phyloP scores from a whole-genome alignment of 768 basidiomycete genomes.

The Atractiella rhizophila region DNA sequence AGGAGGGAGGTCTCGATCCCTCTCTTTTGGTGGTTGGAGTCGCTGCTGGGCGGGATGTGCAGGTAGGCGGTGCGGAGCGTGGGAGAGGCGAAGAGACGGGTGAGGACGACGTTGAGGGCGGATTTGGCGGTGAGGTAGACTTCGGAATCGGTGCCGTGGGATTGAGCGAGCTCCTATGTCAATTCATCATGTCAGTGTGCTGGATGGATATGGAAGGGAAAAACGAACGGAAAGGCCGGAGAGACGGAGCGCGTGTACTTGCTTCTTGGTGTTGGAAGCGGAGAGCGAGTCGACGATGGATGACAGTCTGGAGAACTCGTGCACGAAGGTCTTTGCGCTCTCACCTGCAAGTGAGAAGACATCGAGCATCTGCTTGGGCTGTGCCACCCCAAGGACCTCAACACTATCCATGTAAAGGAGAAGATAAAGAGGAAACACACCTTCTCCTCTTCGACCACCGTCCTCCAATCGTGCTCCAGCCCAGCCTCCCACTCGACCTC shows the following conservation, averaged over 20 bases:
- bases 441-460: no score
- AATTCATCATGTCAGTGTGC: not conserved
- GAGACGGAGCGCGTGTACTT: not conserved
- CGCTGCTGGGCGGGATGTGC: not conserved
- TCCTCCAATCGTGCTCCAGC: no score
- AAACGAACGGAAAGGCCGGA: not conserved
- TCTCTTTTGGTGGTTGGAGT: not conserved
- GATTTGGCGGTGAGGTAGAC: not conserved
- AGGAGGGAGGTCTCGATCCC: not conserved
- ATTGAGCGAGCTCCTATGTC: not conserved
- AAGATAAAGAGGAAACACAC: no score
- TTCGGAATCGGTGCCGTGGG: not conserved
- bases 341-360: no score
- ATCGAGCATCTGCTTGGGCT: no score
- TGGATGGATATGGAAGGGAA: not conserved
- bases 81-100: no score
- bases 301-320: conserved; percentile 5
- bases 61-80: no score
- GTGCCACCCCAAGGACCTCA: no score
- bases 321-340: not conserved
- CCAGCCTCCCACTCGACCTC: no score
- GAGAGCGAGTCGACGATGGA: conserved; percentile 4
- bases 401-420: no score
- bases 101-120: no score
- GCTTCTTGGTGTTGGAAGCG: not conserved